Conservation (phyloP, 495 filamentous ascomycete species). For the Penicillium alfredii region DNA sequence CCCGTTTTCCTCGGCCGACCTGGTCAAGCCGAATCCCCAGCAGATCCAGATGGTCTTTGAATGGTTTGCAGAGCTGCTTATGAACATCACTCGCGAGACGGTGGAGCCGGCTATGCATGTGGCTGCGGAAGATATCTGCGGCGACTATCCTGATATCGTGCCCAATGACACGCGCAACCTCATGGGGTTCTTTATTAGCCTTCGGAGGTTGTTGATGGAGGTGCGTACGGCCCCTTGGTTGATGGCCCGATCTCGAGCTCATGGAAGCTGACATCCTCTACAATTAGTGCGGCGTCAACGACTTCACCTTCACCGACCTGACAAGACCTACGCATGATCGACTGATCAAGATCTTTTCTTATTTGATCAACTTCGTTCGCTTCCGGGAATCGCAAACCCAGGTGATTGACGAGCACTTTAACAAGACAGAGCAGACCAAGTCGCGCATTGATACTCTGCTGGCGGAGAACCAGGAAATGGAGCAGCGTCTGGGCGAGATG, state of each 20-base stretch:
- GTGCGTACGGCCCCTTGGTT: conserved; percentile 23
- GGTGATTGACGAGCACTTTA: conserved; percentile 86
- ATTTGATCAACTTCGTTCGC: conserved; percentile 95
- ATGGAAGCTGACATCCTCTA: too few relatives aligned
- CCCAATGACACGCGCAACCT: conserved; percentile 82
- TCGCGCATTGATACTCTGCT: conserved; percentile 80
- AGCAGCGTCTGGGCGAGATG: conserved; percentile 75
- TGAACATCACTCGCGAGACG: conserved; percentile 83
- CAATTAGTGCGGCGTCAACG: conserved; percentile 70
- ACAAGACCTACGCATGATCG: conserved; percentile 82
- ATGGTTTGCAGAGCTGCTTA: conserved; percentile 89
- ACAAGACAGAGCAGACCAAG: conserved; percentile 80
- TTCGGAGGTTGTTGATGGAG: conserved; percentile 71
- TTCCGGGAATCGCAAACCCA: conserved; percentile 86
- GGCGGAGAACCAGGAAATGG: conserved; percentile 78
- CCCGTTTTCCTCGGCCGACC: conserved; percentile 76
- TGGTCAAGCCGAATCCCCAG: conserved; percentile 86
- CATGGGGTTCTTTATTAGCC: conserved; percentile 83
- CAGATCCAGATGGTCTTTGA: conserved; percentile 96
- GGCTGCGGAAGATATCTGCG: conserved; percentile 77
- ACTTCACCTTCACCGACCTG: conserved; percentile 88
- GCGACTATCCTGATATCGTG: conserved; percentile 74
- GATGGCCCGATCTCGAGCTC: not conserved
- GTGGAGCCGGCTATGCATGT: conserved; percentile 93
- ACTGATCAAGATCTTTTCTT: conserved; percentile 86